Base-by-base conservation (phyloP, 2,329 filamentous ascomycete species). In the Sclerotinia sclerotiorum region DNA sequence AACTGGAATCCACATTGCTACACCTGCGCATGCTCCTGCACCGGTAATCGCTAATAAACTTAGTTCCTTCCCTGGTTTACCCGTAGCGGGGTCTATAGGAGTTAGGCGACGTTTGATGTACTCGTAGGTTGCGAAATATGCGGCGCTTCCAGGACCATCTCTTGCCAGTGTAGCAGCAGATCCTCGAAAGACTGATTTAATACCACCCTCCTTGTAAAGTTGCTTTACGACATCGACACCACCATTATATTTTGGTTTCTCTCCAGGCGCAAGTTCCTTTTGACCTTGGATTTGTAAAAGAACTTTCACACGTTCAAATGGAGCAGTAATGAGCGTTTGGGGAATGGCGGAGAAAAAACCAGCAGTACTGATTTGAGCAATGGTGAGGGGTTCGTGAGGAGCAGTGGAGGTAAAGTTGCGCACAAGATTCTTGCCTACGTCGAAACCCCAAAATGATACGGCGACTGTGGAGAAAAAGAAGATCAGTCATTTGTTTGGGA, bases 1-100 rank as follows among this genome's bases (percentile, higher is more conserved):
- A 54, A 99, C 94, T 66, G 95, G 94, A 74, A 97, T 95, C 95
- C 95, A 99, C 95, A 99, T 99, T 71, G 95, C 95, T 35, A 99
- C 87, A 77, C 95, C 95, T 0, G 95, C 95, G 5, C 90, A 91
- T 71, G 92, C 95, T 75, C 95, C 95, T 2, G 95, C 95, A 39
- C 88, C 86, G 75, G 94, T 92, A 68, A 99, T 86, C 15, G 95
- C 95, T 2, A 87, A 82, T 71, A 99, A 83, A 76, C 90, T 94
- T 69, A 98, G 81, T 74, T 95, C 84, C 54, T 93, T 94, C 5
- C 84, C 87, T 2, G 91, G 86, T 77, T 90, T 88, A 32, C 92
- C 93, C 0, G 85, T 87, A 24, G 85, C 81, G 3, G 87, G 88
- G 76, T 97, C 93, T 76, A 91, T 87, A 54, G 94, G 95, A 3